Evolutionary conservation across 495 filamentous ascomycete species (phyloP), one percentile per base, ranked within the genome.

Genomic region (Hypomontagnella submonticulosa): DNA sequence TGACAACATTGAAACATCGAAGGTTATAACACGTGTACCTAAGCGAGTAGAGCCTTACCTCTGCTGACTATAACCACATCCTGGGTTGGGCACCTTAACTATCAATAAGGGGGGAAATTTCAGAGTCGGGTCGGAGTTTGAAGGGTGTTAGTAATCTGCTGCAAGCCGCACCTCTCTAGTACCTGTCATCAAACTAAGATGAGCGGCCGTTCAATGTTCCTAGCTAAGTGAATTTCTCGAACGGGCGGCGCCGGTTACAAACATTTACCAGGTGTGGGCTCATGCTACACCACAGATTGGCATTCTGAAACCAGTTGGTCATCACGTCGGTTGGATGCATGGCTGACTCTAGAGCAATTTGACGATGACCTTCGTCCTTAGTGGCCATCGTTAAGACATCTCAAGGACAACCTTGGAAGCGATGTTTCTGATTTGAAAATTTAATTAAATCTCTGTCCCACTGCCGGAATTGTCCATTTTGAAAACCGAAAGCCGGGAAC

Each of bases 251-350:
- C n/a, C 16, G 4, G 27, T 53, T 54, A 58, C 33, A 10, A n/a
- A 48, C 37, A 43, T 4, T 46, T 46, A 18, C 38, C 51, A 40
- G 43, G 20, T 46, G 56, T 43, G 18, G 38, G 10, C 20, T 13
- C 37, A 59, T 48, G 49, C 57, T 62, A 50, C 63, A 56, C 55
- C 18, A 47, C 27, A 58, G 32, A 18, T 52, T 47, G 46, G 33
- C 49, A 18, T 51, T 60, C 50, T 69, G 60, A 69, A 33, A 64
- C 50, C 34, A 36, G 23, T 33, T 50, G 33, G 38, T 63, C 49
- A 46, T 52, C 51, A 19, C 20, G 11, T 4, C 66, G 66, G 66
- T 44, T 69, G 46, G 55, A 13, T 64, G 61, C 66, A 69, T 59
- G 20, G 47, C 30, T 32, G 38, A 51, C 19, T 57, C 49, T 48